Evolutionary conservation across 257 asterid species (phyloP).

Genomic region (Solanum appendiculatum): DNA sequence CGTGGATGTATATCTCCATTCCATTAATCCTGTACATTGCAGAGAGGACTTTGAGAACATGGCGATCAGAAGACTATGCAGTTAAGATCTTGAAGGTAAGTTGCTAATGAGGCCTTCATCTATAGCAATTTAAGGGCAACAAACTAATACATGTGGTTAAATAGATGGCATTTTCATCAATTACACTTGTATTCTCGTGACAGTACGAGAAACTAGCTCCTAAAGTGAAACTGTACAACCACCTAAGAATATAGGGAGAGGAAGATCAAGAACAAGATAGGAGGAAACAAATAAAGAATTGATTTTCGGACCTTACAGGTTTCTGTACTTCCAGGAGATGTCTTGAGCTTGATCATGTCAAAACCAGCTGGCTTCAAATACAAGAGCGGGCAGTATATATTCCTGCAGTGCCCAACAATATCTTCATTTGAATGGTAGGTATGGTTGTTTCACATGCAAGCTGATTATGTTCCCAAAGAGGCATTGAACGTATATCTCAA

Average conservation of each 20-base stretch:
- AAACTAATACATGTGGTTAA: background rate
- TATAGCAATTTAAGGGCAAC: background rate
- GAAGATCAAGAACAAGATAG: background rate
- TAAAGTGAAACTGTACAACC: background rate
- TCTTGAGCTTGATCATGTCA: conserved; percentile 72
- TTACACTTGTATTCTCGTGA: background rate
- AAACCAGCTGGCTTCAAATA: conserved; percentile 82
- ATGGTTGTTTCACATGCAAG: background rate
- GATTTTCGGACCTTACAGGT: conserved; percentile 38
- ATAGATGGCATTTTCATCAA: background rate
- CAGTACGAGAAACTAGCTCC: background rate
- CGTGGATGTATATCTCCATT: conserved; percentile 81
- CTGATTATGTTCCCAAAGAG: background rate
- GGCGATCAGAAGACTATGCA: conserved; percentile 71
- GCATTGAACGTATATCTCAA: background rate
- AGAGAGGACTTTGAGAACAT: conserved; percentile 63
- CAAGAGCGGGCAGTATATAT: conserved; percentile 84
- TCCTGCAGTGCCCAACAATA: conserved; percentile 68
- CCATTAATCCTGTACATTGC: conserved; percentile 68
- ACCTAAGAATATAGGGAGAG: background rate
- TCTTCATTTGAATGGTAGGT: conserved; percentile 82
- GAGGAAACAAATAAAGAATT: background rate
- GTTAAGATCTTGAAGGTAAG: conserved; percentile 76
- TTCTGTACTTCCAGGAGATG: conserved; percentile 89
- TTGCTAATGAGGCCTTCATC: background rate